These are phyloP conservation scores for Aplosporella prunicola DNA, from an alignment of 2,329 filamentous ascomycete genomes.

Conservation along the genomic window DNA sequence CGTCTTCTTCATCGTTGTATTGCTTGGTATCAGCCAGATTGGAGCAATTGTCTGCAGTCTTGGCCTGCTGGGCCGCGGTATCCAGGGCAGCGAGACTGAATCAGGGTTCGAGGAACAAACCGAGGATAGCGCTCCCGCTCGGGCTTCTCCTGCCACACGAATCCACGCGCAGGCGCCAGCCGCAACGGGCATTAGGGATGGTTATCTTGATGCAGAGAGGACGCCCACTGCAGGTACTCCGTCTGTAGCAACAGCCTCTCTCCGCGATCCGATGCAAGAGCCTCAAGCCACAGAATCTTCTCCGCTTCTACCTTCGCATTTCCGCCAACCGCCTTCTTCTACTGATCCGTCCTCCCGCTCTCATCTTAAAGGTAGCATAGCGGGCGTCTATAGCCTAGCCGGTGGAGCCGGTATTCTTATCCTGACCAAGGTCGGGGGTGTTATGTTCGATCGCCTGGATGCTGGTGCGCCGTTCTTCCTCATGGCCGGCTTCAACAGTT, in stretches of 20 bases:
- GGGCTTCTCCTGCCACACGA: too few species aligned
- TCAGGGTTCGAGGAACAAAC: neutral
- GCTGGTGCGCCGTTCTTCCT: constrained; percentile 83
- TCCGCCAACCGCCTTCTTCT: constrained; percentile 4
- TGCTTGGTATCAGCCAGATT: constrained; percentile 89
- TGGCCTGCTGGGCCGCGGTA: constrained; percentile 73
- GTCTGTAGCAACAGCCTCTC: constrained; percentile 26
- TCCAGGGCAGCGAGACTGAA: constrained; percentile 45
- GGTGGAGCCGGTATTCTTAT: constrained; percentile 84
- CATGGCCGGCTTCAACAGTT: constrained; percentile 79
- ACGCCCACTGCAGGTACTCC: constrained; percentile 7
- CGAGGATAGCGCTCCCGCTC: too few species aligned
- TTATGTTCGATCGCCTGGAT: constrained; percentile 68
- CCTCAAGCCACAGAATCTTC: constrained; percentile 5
- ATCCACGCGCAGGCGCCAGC: constrained; percentile 1
- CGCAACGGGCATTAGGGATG: neutral
- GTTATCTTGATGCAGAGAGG: constrained; percentile 9
- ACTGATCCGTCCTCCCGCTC: constrained; percentile 24
- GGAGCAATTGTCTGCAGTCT: constrained; percentile 93
- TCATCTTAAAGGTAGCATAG: constrained; percentile 85
- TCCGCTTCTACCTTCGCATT: constrained; percentile 11
- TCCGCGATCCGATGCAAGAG: constrained; percentile 18
- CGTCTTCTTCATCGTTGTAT: constrained; percentile 66
- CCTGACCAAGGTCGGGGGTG: constrained; percentile 82
- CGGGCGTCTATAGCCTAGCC: constrained; percentile 84